A percentile compares a stretch with the other conserved stretches of the same genome.
Conservation (phyloP, 2,329 filamentous ascomycete genomes). For the Teratosphaeria epicoccoides region DNA sequence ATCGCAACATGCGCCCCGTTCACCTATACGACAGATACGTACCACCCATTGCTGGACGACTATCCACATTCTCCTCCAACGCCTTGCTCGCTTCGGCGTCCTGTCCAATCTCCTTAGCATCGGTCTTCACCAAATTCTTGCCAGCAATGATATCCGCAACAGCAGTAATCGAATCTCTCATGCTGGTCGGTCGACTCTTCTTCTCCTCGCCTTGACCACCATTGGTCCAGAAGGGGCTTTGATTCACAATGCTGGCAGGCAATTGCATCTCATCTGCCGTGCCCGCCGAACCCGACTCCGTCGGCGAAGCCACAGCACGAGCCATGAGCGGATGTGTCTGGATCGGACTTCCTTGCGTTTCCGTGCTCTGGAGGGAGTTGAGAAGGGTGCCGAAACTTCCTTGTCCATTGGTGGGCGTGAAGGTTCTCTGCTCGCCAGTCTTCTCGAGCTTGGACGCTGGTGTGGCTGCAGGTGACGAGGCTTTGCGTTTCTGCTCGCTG, state of each 20-base stretch:
- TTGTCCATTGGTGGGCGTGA: not conserved
- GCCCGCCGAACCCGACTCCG: not conserved
- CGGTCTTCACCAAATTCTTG: not conserved
- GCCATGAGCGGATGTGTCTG: not conserved
- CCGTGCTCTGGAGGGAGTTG: not conserved
- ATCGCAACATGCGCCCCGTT: not conserved
- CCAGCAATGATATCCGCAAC: not conserved
- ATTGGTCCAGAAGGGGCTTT: too few relatives aligned
- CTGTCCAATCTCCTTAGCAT: not conserved
- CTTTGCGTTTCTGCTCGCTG: not conserved
- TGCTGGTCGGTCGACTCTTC: not conserved
- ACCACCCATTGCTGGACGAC: not conserved
- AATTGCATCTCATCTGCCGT: not conserved
- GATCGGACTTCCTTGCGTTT: not conserved
- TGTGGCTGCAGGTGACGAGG: not conserved
- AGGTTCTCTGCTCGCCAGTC: not conserved
- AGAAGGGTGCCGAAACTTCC: not conserved
- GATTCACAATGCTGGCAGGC: not conserved
- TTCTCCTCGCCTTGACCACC: not conserved
- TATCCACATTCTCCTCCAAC: not conserved
- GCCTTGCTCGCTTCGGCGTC: not conserved
- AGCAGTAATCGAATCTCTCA: not conserved
- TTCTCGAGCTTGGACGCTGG: not conserved
- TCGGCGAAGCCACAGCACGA: not conserved
- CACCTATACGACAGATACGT: constrained; percentile 1